These are phyloP conservation scores for Amanita brunnescens DNA, from an alignment of 768 basidiomycete genomes.

Conservation along the genomic window DNA sequence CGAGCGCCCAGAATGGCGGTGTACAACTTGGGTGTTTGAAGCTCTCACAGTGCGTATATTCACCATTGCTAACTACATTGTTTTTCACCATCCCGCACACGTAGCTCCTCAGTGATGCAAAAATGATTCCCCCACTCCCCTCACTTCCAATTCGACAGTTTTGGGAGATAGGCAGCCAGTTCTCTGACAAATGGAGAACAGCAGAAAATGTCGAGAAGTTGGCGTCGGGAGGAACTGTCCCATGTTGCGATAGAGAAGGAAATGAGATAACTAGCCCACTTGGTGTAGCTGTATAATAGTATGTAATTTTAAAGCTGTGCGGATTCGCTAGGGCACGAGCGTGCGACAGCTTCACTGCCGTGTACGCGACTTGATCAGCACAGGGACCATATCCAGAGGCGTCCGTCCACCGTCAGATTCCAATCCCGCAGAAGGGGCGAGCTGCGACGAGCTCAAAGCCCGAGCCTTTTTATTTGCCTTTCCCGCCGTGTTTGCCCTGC, in stretches of 20 bases:
- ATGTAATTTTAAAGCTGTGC: background rate
- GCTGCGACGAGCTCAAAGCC: background rate
- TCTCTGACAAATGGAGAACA: background rate
- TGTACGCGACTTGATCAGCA: background rate
- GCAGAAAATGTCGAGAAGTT: background rate
- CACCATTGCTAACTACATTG: no score
- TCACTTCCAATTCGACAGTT: background rate
- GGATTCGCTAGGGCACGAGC: no score
- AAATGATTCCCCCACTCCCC: background rate
- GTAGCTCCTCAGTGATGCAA: background rate
- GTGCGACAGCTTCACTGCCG: no score
- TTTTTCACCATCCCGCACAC: no score
- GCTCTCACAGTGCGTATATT: background rate
- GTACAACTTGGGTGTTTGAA: background rate
- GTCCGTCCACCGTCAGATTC: background rate
- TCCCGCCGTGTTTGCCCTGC: no score
- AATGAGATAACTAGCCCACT: background rate
- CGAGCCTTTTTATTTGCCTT: background rate
- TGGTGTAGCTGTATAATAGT: background rate
- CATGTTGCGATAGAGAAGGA: conserved; percentile 2
- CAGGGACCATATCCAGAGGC: background rate
- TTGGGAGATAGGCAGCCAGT: background rate
- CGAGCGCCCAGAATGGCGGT: background rate
- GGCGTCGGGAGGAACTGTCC: background rate
- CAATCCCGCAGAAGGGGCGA: background rate